Conservation (phyloP, 2,329 filamentous ascomycete species). For the Dactylellina cionopaga region DNA sequence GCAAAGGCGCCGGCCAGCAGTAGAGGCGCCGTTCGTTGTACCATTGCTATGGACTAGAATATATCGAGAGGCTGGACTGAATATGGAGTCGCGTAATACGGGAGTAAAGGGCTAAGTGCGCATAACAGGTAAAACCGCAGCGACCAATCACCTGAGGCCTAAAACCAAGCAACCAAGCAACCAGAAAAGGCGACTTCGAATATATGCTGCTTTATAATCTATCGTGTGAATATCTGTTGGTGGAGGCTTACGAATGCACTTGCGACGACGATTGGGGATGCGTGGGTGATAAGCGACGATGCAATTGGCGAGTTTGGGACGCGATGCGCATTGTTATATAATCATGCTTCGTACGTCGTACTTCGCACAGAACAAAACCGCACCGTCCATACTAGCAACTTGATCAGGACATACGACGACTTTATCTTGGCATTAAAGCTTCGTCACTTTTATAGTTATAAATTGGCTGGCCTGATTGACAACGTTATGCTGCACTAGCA, state of each 20-base stretch:
- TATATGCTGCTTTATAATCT: constrained; percentile 26
- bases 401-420: too few species aligned
- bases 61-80: too few species aligned
- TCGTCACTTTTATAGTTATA: neutral
- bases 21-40: constrained; percentile 20
- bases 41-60: constrained; percentile 22
- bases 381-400: too few species aligned
- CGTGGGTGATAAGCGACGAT: constrained; percentile 22
- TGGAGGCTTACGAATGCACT: constrained; percentile 45
- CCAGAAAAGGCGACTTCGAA: constrained; percentile 6
- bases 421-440: too few species aligned
- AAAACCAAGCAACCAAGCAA: neutral
- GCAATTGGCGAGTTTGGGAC: constrained; percentile 37
- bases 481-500: constrained; percentile 15
- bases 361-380: neutral
- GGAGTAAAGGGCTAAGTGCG: neutral
- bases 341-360: too few species aligned
- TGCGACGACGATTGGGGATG: constrained; percentile 42
- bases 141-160: neutral
- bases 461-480: constrained; percentile 1
- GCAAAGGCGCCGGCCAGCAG: constrained; percentile 24
- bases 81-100: constrained; percentile 19
- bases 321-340: neutral
- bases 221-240: neutral
- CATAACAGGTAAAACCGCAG: constrained; percentile 9